Evolutionary conservation across 768 basidiomycete species (phyloP).

Genomic region (Suillus occidentalis): DNA sequence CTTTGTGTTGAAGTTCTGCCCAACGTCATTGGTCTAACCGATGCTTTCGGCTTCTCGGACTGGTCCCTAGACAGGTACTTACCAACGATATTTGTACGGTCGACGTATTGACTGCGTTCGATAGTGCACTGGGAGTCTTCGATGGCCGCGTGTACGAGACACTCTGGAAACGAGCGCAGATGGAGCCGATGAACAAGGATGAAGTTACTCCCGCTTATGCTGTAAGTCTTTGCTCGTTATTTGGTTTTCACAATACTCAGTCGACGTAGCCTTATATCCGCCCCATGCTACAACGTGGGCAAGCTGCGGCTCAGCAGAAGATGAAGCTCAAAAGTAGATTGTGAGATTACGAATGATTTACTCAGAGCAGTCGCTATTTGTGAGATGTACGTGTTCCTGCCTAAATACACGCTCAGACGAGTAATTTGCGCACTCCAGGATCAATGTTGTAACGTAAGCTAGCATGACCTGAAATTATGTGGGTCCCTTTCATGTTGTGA

Average conservation of each 20-base stretch:
- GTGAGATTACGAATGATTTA: neutral
- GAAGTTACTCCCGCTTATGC: slow-evolving; percentile 57
- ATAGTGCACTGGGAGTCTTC: slow-evolving; percentile 60
- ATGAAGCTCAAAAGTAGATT: neutral
- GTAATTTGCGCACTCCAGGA: neutral
- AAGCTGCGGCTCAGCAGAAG: slow-evolving; percentile 27
- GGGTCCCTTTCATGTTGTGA: neutral
- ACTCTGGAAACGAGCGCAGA: slow-evolving; percentile 58
- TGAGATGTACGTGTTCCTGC: neutral
- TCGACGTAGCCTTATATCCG: slow-evolving; percentile 45
- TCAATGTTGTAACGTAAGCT: neutral
- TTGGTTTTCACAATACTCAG: neutral
- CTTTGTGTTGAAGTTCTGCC: slow-evolving; percentile 56
- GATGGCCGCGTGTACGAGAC: slow-evolving; percentile 68
- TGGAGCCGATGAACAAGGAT: slow-evolving; percentile 57
- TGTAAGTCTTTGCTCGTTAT: slow-evolving; percentile 30
- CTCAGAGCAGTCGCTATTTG: neutral
- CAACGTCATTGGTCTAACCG: slow-evolving; percentile 65
- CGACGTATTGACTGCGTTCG: neutral
- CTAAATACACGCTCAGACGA: neutral
- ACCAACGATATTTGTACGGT: neutral
- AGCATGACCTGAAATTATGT: neutral
- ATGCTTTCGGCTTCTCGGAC: slow-evolving; percentile 74
- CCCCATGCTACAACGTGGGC: slow-evolving; percentile 51
- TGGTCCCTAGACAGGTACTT: slow-evolving; percentile 70